These are phyloP conservation scores for Pyricularia grisea DNA, from an alignment of 2,329 filamentous ascomycete species.

Conservation along the genomic window DNA sequence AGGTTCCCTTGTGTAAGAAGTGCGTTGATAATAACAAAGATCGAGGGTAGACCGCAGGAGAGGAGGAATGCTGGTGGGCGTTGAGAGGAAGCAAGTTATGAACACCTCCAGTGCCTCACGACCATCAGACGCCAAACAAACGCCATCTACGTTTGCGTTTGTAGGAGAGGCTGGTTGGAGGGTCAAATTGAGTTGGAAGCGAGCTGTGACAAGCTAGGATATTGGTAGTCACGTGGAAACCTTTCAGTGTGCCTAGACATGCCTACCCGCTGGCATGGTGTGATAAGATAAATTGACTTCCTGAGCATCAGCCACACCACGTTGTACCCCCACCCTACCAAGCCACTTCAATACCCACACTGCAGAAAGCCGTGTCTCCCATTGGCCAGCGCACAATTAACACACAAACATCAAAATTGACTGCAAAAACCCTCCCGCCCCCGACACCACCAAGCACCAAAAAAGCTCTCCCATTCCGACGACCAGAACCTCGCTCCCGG, in stretches of 20 bases:
- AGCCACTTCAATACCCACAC: background rate
- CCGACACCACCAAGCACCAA: background rate
- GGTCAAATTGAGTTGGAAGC: background rate
- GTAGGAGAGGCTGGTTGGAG: too few species aligned
- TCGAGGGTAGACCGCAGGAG: too few species aligned
- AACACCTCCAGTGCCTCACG: too few species aligned
- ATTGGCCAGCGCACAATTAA: background rate
- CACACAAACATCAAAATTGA: slow-evolving; percentile 2
- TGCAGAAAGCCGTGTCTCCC: background rate
- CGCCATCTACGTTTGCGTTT: too few species aligned
- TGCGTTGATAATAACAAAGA: too few species aligned
- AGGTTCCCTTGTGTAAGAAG: too few species aligned
- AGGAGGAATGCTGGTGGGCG: too few species aligned
- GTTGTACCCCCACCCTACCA: background rate
- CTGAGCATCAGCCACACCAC: background rate
- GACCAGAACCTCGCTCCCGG: background rate
- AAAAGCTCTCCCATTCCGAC: background rate
- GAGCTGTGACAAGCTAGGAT: background rate
- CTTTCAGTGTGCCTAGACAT: too few species aligned
- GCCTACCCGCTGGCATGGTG: too few species aligned
- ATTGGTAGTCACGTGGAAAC: background rate
- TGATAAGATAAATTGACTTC: background rate
- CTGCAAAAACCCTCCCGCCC: background rate
- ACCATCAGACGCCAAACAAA: too few species aligned
- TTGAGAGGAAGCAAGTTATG: too few species aligned